Percentiles rank a stretch among this genome's conserved stretches.
These are phyloP conservation scores for Trichosporon sp. DNA, from an alignment of 1,284 basidiomycete species.

Conservation along the genomic window DNA sequence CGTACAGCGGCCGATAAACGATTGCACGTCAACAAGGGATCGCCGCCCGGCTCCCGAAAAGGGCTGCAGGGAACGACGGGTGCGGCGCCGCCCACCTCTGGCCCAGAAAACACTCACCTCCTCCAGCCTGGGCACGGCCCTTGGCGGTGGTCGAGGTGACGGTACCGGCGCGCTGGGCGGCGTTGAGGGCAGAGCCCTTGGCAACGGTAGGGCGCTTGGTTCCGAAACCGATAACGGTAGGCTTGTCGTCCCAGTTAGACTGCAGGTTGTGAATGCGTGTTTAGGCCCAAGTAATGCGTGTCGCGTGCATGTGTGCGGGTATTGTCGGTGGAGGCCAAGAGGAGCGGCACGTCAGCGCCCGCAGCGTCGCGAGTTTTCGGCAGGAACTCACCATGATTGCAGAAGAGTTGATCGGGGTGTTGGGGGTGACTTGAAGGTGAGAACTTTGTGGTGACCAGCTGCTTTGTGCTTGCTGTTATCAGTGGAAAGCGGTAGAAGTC, in stretches of 20 bases:
- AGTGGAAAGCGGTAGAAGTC: constrained; percentile 18
- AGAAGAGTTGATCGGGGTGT: constrained; percentile 8
- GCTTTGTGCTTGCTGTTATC: not conserved
- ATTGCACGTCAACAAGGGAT: not conserved
- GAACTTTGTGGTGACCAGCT: not conserved
- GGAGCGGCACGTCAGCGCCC: constrained; percentile 8
- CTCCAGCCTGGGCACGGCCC: constrained; percentile 27
- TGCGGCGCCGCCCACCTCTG: not conserved
- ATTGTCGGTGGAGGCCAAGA: not conserved
- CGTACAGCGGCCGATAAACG: too few relatives aligned
- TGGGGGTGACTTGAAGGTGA: not conserved
- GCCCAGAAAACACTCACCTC: constrained; percentile 24
- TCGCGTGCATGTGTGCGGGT: not conserved
- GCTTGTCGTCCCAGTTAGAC: constrained; percentile 52
- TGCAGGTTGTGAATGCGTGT: constrained; percentile 21
- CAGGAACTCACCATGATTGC: constrained; percentile 9
- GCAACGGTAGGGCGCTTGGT: constrained; percentile 39
- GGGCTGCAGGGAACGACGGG: not conserved
- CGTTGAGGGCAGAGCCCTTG: constrained; percentile 45
- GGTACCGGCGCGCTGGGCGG: constrained; percentile 34
- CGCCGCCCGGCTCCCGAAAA: too few relatives aligned
- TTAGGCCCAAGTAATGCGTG: not conserved
- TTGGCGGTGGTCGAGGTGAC: constrained; percentile 35
- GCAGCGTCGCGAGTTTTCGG: not conserved
- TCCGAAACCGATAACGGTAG: constrained; percentile 49